Percentiles rank a stretch among this genome's conserved stretches.
phyloP scores from a whole-genome alignment of 805 yeast genomes.

The Teunomyces aglyptinius region DNA sequence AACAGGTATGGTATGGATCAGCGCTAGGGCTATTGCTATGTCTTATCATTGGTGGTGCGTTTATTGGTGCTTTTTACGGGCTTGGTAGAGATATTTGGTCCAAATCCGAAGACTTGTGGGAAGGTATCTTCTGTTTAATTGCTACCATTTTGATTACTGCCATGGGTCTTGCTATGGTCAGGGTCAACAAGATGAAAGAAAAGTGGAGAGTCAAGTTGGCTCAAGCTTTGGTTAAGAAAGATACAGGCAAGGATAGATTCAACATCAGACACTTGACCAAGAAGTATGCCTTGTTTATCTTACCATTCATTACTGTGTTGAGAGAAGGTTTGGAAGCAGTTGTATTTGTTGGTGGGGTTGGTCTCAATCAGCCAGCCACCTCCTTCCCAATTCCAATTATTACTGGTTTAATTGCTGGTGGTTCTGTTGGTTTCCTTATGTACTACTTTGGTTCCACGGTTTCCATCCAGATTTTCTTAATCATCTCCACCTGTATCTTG shows the following conservation, averaged over 20 bases:
- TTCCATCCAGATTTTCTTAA: constrained; percentile 84
- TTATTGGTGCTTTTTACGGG: constrained; percentile 89
- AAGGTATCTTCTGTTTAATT: constrained; percentile 88
- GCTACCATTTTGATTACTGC: constrained; percentile 85
- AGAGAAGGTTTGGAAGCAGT: constrained; percentile 37
- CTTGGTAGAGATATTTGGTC: constrained; percentile 83
- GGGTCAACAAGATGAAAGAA: constrained; percentile 93
- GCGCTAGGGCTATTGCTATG: constrained; percentile 71
- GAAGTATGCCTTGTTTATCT: constrained; percentile 24
- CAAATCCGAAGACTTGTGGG: constrained; percentile 90
- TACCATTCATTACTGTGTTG: constrained; percentile 25
- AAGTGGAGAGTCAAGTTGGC: constrained; percentile 98
- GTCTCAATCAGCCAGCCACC: constrained; percentile 45
- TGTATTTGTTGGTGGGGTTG: constrained; percentile 47
- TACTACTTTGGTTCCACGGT: constrained; percentile 80
- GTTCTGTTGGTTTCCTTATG: constrained; percentile 62
- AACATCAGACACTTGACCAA: constrained; percentile 32
- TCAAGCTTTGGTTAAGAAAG: constrained; percentile 62
- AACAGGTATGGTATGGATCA: constrained; percentile 89
- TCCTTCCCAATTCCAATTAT: constrained; percentile 94
- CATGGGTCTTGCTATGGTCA: constrained; percentile 96
- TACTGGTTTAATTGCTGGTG: constrained; percentile 80
- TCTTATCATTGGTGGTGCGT: constrained; percentile 84
- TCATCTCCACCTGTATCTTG: constrained; percentile 82
- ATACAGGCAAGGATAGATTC: constrained; percentile 46